Evolutionary conservation across 306 rosid species (phyloP), one percentile per base, ranked within the genome.

Genomic region (Quercus ilex): DNA sequence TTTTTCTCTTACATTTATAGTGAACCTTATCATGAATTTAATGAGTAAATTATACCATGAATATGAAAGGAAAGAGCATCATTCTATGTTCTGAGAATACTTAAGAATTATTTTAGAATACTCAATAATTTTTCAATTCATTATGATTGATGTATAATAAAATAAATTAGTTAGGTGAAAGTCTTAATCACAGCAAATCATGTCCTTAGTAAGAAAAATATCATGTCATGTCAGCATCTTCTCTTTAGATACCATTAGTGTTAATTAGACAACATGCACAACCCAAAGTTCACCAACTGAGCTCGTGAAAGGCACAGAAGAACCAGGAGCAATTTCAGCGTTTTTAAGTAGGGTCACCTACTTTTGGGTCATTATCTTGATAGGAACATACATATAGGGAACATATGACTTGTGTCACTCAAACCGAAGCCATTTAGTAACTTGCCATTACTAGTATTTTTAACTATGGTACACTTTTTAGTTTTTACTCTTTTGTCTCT

Each of bases 1-100:
- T n/a, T n/a, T n/a, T n/a, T n/a, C n/a, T n/a, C 1, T 8, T 8
- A 41, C 0, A 8, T 41, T 41, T 2, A 41, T 8, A 2, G 1
- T 41, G 1, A 41, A 41, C 0, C 0, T 8, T 0, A 2, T 0
- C 0, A 8, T 41, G 0, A 41, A 41, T 41, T 41, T 41, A 41
- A 41, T 41, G 3, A 41, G 1, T 8, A 41, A 2, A 41, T 2
- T 41, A 0, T 8, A 41, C 0, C 1, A 0, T 41, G 0, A 41
- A 41, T 8, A 1, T 8, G 0, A 8, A 0, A 7, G 11, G 0
- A 41, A 0, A 41, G 0, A 41, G 0, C 0, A 41, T 0, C 0
- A 41, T 41, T 41, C 3, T 41, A 2, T 41, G 0, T 8, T 41
- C 0, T 0, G 2, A 7, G 0, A 41, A 3, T 0, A 41, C 3